phyloP scores from a whole-genome alignment of 371 early-diverging fungal genomes.

The Neoconidiobolus thromboides region DNA sequence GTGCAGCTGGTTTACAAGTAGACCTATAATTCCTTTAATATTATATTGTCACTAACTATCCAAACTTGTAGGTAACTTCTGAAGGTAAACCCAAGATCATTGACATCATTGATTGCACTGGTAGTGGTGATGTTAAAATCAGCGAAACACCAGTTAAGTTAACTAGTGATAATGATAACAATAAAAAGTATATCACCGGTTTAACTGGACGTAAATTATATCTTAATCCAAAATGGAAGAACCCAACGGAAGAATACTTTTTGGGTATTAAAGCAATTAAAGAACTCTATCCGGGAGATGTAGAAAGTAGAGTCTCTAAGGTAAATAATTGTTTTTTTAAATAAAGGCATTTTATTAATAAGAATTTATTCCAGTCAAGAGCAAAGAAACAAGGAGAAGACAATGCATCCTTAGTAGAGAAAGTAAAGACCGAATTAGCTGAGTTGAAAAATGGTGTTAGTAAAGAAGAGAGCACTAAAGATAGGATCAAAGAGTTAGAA shows the following conservation, averaged over 20 bases:
- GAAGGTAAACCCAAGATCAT: constrained; percentile 78
- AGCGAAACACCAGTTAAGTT: constrained; percentile 26
- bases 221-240: constrained; percentile 45
- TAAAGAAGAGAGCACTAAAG: constrained; percentile 2
- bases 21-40: not conserved
- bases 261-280: constrained; percentile 63
- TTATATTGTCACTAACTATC: not conserved
- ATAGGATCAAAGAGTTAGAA: constrained; percentile 28
- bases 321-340: constrained; percentile 11
- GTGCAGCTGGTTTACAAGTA: constrained; percentile 63
- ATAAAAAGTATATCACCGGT: constrained; percentile 23
- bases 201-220: constrained; percentile 56
- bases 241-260: constrained; percentile 60
- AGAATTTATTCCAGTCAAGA: not conserved
- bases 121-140: constrained; percentile 52
- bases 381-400: not conserved
- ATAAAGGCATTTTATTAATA: not conserved
- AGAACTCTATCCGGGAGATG: constrained; percentile 54
- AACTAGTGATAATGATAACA: constrained; percentile 15
- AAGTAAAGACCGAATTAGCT: constrained; percentile 47
- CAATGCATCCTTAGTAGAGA: not conserved
- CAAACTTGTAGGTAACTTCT: constrained; percentile 37
- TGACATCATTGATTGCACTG: constrained; percentile 87
- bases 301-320: constrained; percentile 28
- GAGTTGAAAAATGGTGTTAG: constrained; percentile 31